phyloP scores from a whole-genome alignment of 176 grass and related monocot species.

The Urochloa ruziziensis region DNA sequence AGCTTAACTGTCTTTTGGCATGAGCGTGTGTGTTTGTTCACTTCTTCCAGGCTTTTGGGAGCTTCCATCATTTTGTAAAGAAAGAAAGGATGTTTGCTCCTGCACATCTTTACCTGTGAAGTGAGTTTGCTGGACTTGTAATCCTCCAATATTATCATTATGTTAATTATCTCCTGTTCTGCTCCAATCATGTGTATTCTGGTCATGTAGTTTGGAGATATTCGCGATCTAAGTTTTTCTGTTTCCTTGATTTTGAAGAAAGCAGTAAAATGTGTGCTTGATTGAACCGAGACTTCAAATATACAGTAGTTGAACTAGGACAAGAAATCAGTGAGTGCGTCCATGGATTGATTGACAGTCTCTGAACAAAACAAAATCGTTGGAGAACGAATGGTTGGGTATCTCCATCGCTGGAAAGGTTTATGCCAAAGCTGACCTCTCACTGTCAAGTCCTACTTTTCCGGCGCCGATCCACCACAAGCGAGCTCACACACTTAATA shows the following conservation, averaged over 20 bases:
- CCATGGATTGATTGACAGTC: background rate
- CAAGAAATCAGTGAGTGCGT: background rate
- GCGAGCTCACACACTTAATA: background rate
- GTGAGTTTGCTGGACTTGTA: conserved; percentile 38
- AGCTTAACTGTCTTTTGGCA: conserved; percentile 28
- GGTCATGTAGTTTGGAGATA: background rate
- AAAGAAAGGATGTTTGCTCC: conserved; percentile 47
- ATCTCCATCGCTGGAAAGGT: conserved; percentile 41
- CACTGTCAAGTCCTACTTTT: conserved; percentile 32
- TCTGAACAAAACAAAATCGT: background rate
- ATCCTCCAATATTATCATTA: conserved; percentile 21
- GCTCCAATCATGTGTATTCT: background rate
- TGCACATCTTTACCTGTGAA: conserved; percentile 27
- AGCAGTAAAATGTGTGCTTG: background rate
- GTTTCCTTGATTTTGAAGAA: background rate
- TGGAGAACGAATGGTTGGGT: background rate
- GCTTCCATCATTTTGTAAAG: conserved; percentile 53
- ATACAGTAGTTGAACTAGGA: background rate
- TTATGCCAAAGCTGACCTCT: background rate
- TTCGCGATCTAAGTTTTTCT: background rate
- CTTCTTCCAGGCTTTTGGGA: conserved; percentile 35
- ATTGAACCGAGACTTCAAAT: background rate
- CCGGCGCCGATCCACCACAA: conserved; percentile 30
- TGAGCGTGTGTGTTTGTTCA: conserved; percentile 6
- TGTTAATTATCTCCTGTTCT: conserved; percentile 32